phyloP scores from a whole-genome alignment of 169 alveolate species.

The Perkinsus chesapeaki region DNA sequence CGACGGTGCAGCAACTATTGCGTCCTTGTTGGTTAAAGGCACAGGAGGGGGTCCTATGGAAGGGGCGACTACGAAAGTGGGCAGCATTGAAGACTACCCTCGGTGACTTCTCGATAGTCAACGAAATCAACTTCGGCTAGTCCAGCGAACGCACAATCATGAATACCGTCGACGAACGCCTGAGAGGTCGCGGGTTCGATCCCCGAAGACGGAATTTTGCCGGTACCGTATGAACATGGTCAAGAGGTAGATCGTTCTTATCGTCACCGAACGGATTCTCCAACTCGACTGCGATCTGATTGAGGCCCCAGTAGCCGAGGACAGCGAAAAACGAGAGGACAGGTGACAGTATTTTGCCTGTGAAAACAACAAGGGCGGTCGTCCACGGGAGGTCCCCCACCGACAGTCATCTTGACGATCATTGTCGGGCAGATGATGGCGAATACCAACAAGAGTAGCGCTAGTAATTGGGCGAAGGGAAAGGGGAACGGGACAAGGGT shows the following conservation, averaged over 20 bases:
- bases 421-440: background rate
- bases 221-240: background rate
- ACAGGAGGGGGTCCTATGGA: no score
- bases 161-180: background rate
- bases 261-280: conserved; percentile 14
- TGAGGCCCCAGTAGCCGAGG: background rate
- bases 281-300: conserved; percentile 3
- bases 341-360: background rate
- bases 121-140: background rate
- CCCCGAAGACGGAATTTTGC: background rate
- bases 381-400: background rate
- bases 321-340: background rate
- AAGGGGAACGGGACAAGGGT: background rate
- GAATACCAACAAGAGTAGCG: background rate
- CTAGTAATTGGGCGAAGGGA: background rate
- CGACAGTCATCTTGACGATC: background rate
- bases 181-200: background rate
- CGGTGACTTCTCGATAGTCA: background rate
- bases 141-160: background rate
- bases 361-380: background rate
- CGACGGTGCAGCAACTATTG: no score
- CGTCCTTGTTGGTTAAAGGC: no score
- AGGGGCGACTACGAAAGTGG: no score
- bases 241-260: conserved; percentile 3
- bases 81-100: background rate